A percentile compares a stretch with the other conserved stretches of the same genome.
Evolutionary conservation across 2,329 filamentous ascomycete genomes (phyloP).

Genomic region (Fulvia fulva): DNA sequence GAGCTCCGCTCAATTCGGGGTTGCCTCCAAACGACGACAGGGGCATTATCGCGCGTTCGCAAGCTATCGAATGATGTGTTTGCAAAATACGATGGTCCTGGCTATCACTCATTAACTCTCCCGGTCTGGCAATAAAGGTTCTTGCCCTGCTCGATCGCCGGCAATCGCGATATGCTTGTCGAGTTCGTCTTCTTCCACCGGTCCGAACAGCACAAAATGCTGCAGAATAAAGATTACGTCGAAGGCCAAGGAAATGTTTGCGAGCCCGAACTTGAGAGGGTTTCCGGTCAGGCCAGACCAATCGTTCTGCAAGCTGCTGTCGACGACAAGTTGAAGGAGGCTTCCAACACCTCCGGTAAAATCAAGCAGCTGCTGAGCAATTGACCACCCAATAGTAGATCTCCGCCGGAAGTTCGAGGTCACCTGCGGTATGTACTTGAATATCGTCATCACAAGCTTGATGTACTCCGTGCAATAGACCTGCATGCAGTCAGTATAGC

Average conservation of each 20-base stretch:
- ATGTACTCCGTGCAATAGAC: constrained; percentile 74
- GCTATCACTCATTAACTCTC: not conserved
- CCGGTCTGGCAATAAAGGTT: constrained; percentile 2
- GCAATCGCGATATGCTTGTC: not conserved
- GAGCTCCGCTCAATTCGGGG: not conserved
- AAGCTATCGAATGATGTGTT: not conserved
- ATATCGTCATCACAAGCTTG: constrained; percentile 80
- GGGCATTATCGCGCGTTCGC: not conserved
- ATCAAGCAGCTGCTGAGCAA: constrained; percentile 78
- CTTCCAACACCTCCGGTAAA: constrained; percentile 77
- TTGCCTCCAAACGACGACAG: not conserved
- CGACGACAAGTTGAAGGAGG: constrained; percentile 74
- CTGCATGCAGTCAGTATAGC: constrained; percentile 31
- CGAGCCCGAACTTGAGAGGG: constrained; percentile 81
- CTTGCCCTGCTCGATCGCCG: not conserved
- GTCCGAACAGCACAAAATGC: constrained; percentile 75
- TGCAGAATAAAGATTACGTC: constrained; percentile 83
- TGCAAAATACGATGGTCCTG: not conserved
- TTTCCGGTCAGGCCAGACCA: constrained; percentile 92
- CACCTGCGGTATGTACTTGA: constrained; percentile 91
- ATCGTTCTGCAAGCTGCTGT: constrained; percentile 77
- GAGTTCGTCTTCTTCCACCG: constrained; percentile 20
- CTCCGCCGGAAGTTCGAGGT: constrained; percentile 77
- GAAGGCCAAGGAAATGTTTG: constrained; percentile 81
- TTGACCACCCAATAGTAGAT: constrained; percentile 85